Evolutionary conservation across 176 grass and related monocot species (phyloP), one percentile per base, ranked within the genome.

Genomic region (Musa itinerans): DNA sequence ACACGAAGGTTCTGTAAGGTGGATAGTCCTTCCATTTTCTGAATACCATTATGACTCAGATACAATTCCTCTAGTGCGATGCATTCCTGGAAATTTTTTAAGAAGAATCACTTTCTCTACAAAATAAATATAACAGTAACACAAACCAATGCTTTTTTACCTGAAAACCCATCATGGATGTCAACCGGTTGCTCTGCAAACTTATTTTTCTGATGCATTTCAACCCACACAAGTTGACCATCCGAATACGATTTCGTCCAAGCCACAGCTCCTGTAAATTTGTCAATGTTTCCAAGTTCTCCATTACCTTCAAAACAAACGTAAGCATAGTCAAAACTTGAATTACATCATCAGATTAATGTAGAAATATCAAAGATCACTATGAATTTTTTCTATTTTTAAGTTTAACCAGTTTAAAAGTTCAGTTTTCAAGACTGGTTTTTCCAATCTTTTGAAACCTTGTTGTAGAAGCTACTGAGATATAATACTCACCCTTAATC

Each of bases 31-130:
- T 99, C 91, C 88, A 99, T 92, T 69, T 87, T 99, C 85, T 94
- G 86, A 53, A 99, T 99, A 65, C 95, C 91, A 81, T 92, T 99
- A 73, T 99, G 95, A 71, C 95, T 94, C 72, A 99, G 78, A 68
- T 99, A 99, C 73, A 99, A 52, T 81, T 99, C 91, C 84, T 99
- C 95, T 67, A 99, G 67, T 9, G 83, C 86, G 78, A 84, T 53
- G 63, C 95, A 94, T 52, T 81, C 90, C 91, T 94, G 80, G 83
- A 74, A 81, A 63, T 17, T 63, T 1, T 17, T 83, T 43, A 69
- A 43, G 34, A 79, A 66, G 23, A 81, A 71, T 52, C 61, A 34
- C 26, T 34, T 61, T 27, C 19, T 63, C 50, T 14, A 5, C 20
- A 65, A 22, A 70, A 49, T 3, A 48, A 21, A 14, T 24, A 22